phyloP scores from a whole-genome alignment of 2,329 filamentous ascomycete genomes.

The Cercospora beticola region DNA sequence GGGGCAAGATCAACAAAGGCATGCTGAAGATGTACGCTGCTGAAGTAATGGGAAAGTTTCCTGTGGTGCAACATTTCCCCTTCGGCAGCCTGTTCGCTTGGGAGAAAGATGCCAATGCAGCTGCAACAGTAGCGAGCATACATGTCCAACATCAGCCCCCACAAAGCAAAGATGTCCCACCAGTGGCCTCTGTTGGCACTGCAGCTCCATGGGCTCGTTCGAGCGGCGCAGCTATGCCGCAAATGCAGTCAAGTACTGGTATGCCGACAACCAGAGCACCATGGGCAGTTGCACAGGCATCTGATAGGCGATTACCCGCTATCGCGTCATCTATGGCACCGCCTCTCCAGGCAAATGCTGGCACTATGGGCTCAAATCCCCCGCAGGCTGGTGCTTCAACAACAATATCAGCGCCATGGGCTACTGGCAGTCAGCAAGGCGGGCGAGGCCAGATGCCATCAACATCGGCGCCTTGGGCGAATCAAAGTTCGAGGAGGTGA shows the following conservation, averaged over 20 bases:
- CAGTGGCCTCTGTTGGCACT: constrained; percentile 24
- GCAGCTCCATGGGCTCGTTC: constrained; percentile 33
- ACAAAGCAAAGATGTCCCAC: constrained; percentile 28
- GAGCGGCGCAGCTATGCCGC: constrained; percentile 21
- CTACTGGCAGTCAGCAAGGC: not conserved
- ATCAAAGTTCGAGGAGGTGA: not conserved
- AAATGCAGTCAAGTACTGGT: constrained; percentile 31
- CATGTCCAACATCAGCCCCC: constrained; percentile 37
- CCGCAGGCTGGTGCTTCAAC: not conserved
- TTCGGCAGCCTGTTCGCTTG: constrained; percentile 53
- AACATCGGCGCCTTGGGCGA: constrained; percentile 5
- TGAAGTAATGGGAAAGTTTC: constrained; percentile 94
- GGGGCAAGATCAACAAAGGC: constrained; percentile 95
- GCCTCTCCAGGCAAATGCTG: not conserved
- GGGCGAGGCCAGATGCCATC: not conserved
- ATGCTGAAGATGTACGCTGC: constrained; percentile 99
- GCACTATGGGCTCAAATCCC: not conserved
- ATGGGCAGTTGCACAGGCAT: constrained; percentile 20
- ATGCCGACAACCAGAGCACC: constrained; percentile 35
- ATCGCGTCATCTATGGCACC: not conserved
- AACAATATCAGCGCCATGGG: constrained; percentile 2
- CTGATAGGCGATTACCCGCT: not conserved
- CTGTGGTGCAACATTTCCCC: constrained; percentile 89
- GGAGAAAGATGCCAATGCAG: constrained; percentile 47
- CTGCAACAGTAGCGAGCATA: constrained; percentile 26